Evolutionary conservation across 805 yeast species (phyloP), one percentile per base, ranked within the genome.

Genomic region (Yarrowia bubula): DNA sequence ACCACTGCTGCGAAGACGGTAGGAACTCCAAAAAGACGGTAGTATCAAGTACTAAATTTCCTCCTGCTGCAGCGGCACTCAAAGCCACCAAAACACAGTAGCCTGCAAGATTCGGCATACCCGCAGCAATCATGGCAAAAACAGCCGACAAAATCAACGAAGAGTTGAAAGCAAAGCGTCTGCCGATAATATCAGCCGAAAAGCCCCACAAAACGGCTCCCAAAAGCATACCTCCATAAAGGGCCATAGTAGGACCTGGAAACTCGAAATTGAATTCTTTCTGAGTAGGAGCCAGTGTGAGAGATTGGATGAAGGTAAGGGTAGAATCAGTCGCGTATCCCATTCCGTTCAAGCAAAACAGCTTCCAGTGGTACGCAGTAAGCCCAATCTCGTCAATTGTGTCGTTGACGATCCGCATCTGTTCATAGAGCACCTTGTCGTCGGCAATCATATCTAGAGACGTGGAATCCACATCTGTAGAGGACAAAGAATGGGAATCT

Each of bases 331-430:
- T 84, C 4, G 83, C 79, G 67, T 83, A 84, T 33, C 87, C 87
- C 75, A 81, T 79, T 8, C 87, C 87, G 33, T 83, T 83, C 18
- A 84, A 71, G 67, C 78, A 76, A 70, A 84, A 83, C 11, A 82
- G 72, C 70, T 81, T 78, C 65, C 78, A 74, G 67, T 84, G 87
- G 68, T 80, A 82, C 78, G 82, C 79, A 1, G 88, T 84, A 74
- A 85, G 83, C 0, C 88, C 88, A 64, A 84, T 83, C 69, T 85
- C 85, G 70, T 85, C 86, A 65, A 84, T 76, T 15, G 88, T 86
- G 66, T 82, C 73, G 71, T 84, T 83, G 58, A 84, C 74, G 9
- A 84, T 71, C 48, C 46, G 55, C 65, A 61, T 61, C 57, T 61
- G 55, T 7, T 38, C 65, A 13, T 61, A 46, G n/a, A 61, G 47